Evolutionary conservation across 805 yeast genomes (phyloP), one percentile per base, ranked within the genome.

Genomic region (Maudiozyma saulgeensis): DNA sequence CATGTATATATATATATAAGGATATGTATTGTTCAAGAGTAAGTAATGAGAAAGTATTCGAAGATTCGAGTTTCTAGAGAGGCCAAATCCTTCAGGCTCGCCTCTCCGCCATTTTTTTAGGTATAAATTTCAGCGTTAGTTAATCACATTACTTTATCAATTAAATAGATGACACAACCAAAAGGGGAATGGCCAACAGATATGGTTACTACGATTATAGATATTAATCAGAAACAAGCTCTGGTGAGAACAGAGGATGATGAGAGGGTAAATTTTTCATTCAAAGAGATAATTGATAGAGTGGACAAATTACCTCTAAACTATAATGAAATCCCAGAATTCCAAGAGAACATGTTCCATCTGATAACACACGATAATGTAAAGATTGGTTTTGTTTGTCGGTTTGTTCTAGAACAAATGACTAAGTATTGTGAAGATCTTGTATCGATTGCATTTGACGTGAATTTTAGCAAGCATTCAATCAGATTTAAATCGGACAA

Each of bases 301-400:
- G 66, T 65, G 5, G 70, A 67, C 46, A 45, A 46, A 13, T 49
- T 66, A 2, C 68, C 69, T 4, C 32, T 25, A 5, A 53, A 64
- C 42, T 64, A 58, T 41, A 39, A 23, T 23, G 37, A 44, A 2
- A 47, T 54, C 32, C 34, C 46, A 2, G 51, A 55, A 26, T 67
- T 60, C 46, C 46, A 53, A 43, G 45, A 56, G 3, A 52, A 62
- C 12, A 67, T 73, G 0, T 71, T 63, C 46, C 55, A 55, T 28
- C 50, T 76, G 9, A 43, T 56, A 6, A 64, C 78, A 0, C 77
- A 74, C 52, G 69, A 69, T 43, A 61, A 59, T 1, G 38, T 51
- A 2, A 57, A 57, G 39, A 55, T 75, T 25, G 80, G 79, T 0
- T 73, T 66, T 52, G 58, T 75, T 19, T 53, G 70, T 11, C 63